Conservation (phyloP, 768 basidiomycete species). For the Rhodotorula toruloides region DNA sequence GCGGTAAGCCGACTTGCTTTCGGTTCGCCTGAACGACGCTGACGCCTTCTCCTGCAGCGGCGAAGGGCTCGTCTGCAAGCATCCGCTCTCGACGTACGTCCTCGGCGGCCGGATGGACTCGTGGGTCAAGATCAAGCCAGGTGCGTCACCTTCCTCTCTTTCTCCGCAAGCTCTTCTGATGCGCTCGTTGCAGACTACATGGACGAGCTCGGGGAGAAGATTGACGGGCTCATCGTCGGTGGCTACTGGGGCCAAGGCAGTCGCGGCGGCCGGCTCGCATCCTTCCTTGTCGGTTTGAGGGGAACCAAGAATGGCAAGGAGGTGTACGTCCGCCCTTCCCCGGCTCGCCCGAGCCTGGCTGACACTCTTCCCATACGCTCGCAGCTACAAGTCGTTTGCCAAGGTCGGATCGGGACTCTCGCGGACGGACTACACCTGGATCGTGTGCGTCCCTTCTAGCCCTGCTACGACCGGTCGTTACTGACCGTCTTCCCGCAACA, state of each 20-base stretch:
- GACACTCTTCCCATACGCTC: not conserved
- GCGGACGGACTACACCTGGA: constrained; percentile 78
- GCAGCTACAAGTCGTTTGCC: constrained; percentile 77
- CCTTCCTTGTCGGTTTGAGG: constrained; percentile 80
- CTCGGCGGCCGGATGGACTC: constrained; percentile 81
- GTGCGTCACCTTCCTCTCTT: constrained; percentile 24
- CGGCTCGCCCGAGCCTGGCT: constrained; percentile 50
- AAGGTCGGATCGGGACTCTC: constrained; percentile 86
- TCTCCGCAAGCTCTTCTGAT: constrained; percentile 51
- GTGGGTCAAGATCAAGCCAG: constrained; percentile 77
- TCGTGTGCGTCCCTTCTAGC: constrained; percentile 48
- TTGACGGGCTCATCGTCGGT: constrained; percentile 85
- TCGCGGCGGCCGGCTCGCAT: constrained; percentile 81
- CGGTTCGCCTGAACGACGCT: not conserved
- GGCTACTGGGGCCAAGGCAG: constrained; percentile 83
- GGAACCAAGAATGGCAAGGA: constrained; percentile 57
- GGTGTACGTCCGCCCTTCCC: constrained; percentile 52
- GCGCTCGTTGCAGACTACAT: constrained; percentile 67
- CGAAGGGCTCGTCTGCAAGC: constrained; percentile 90
- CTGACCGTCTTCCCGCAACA: constrained; percentile 42
- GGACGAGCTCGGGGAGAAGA: constrained; percentile 89
- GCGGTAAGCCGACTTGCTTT: constrained; percentile 43
- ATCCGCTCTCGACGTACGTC: constrained; percentile 69
- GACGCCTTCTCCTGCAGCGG: constrained; percentile 53
- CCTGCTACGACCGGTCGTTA: not conserved